Evolutionary conservation across 2,329 filamentous ascomycete species (phyloP).

Genomic region (Epichloe hybrida): DNA sequence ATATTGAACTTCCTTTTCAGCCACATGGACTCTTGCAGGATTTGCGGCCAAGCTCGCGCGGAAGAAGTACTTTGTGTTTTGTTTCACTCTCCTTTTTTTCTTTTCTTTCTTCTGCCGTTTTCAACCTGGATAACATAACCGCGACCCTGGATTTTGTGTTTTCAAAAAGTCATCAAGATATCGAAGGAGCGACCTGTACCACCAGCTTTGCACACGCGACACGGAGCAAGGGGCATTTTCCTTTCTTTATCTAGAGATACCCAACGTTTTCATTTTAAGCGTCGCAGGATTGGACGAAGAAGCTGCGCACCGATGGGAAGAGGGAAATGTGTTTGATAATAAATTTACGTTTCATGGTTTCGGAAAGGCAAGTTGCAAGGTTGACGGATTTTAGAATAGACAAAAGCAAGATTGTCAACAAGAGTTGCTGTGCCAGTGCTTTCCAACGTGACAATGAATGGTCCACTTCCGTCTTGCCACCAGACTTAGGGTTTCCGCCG

Average conservation of each 20-base stretch:
- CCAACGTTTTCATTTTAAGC: slow-evolving; percentile 13
- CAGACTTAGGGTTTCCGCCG: not conserved
- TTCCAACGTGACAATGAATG: not conserved
- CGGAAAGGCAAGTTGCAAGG: not conserved
- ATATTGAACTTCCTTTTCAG: slow-evolving; percentile 3
- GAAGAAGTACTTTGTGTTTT: not conserved
- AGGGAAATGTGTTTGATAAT: slow-evolving; percentile 3
- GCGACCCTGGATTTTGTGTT: slow-evolving; percentile 11
- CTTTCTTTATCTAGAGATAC: slow-evolving; percentile 23
- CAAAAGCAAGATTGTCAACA: not conserved
- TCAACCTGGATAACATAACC: slow-evolving; percentile 2
- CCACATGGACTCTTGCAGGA: slow-evolving; percentile 8
- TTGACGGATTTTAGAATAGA: slow-evolving; percentile 1
- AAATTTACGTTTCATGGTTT: not conserved
- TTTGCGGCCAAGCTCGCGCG: not conserved
- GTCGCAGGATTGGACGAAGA: slow-evolving; percentile 4
- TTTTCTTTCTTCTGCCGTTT: not conserved
- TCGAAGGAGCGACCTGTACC: slow-evolving; percentile 19
- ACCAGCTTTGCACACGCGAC: slow-evolving; percentile 16
- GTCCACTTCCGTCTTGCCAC: not conserved
- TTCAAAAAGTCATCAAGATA: slow-evolving; percentile 5
- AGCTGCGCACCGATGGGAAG: slow-evolving; percentile 4
- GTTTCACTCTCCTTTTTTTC: not conserved
- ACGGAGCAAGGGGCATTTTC: slow-evolving; percentile 17
- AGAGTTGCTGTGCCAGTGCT: not conserved